These are phyloP conservation scores for Talaromyces stipitatus DNA, from an alignment of 495 filamentous ascomycete genomes.

Conservation along the genomic window DNA sequence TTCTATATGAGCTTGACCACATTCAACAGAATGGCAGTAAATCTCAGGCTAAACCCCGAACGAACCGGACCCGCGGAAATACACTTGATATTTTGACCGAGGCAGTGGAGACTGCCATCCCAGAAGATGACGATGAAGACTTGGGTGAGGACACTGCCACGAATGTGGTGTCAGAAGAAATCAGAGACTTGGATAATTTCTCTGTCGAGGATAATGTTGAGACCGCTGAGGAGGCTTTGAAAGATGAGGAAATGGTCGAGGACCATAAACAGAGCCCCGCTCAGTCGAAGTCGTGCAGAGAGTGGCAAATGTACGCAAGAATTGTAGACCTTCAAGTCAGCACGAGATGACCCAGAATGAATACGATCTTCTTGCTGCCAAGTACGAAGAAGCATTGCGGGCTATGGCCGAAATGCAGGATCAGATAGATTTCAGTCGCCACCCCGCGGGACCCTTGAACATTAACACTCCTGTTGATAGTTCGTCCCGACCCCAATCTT, in stretches of 20 bases:
- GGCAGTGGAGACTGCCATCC: constrained; percentile 45
- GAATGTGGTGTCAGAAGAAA: constrained; percentile 28
- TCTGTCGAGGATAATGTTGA: constrained; percentile 17
- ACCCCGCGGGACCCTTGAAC: constrained; percentile 52
- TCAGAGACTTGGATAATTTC: constrained; percentile 9
- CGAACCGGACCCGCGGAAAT: constrained; percentile 25
- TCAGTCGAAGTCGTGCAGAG: constrained; percentile 84
- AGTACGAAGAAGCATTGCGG: constrained; percentile 84
- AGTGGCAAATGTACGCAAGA: constrained; percentile 89
- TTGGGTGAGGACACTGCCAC: constrained; percentile 44
- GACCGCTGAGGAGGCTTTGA: constrained; percentile 23
- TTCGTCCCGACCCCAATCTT: constrained; percentile 70
- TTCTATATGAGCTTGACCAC: constrained; percentile 84
- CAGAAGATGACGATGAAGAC: constrained; percentile 44
- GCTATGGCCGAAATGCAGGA: constrained; percentile 80
- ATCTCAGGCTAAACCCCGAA: constrained; percentile 18
- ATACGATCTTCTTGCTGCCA: constrained; percentile 72
- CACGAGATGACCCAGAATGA: constrained; percentile 80
- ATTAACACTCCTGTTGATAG: constrained; percentile 35
- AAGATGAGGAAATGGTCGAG: constrained; percentile 18
- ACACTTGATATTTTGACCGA: constrained; percentile 42
- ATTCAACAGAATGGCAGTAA: constrained; percentile 56
- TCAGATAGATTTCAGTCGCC: constrained; percentile 72
- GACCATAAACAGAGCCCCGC: constrained; percentile 55
- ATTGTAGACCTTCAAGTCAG: constrained; percentile 79